phyloP scores from a whole-genome alignment of 371 early-diverging fungal genomes.

The Chytridium lagenaria region DNA sequence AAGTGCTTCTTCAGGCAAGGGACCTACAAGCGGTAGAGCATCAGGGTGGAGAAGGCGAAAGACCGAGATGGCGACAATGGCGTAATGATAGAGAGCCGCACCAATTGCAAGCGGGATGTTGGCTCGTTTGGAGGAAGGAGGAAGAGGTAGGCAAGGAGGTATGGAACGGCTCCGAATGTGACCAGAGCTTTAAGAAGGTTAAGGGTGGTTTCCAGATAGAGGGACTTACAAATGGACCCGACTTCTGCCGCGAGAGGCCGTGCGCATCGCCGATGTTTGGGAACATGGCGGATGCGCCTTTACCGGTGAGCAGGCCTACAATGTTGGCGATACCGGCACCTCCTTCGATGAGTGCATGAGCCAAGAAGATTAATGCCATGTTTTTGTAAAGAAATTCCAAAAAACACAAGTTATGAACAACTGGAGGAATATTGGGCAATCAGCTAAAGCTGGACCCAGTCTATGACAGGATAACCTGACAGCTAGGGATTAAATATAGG shows the following conservation, averaged over 20 bases:
- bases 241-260: constrained; percentile 5
- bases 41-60: neutral
- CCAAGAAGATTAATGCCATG: neutral
- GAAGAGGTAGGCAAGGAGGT: constrained; percentile 7
- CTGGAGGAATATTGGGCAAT: constrained; percentile 2
- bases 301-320: neutral
- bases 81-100: constrained; percentile 13
- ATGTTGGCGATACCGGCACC: neutral
- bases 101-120: neutral
- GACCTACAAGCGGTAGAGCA: neutral
- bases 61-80: neutral
- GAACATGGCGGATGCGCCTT: neutral
- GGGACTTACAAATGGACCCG: neutral
- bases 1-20: neutral
- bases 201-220: neutral
- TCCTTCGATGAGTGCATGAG: neutral
- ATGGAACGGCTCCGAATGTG: neutral
- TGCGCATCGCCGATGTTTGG: neutral
- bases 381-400: too few relatives aligned
- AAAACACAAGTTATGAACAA: too few relatives aligned
- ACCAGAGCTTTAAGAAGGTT: neutral
- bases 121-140: neutral
- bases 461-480: neutral
- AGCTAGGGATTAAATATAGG: too few relatives aligned
- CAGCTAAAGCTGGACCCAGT: neutral